These are phyloP conservation scores for Boletus huronensis DNA, from an alignment of 768 basidiomycete genomes.

Conservation along the genomic window DNA sequence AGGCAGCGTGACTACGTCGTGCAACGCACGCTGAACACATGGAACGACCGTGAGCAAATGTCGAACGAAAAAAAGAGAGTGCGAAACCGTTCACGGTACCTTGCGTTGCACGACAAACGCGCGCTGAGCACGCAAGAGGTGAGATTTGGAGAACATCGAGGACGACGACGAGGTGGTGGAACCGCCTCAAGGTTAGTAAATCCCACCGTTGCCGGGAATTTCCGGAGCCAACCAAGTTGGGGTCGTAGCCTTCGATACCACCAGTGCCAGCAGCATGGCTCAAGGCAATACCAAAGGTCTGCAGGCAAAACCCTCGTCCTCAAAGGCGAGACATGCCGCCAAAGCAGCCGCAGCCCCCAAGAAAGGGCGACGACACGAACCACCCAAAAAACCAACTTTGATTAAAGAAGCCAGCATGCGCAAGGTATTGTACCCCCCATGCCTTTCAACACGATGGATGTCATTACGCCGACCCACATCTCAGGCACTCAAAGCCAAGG, in stretches of 20 bases:
- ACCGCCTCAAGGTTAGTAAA: not conserved
- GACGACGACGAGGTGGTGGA: slow-evolving; percentile 12
- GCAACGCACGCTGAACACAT: slow-evolving; percentile 58
- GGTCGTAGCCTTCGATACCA: not conserved
- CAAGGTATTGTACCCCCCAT: slow-evolving; percentile 46
- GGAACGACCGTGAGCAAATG: not conserved
- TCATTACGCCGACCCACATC: not conserved
- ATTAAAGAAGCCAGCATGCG: slow-evolving; percentile 77
- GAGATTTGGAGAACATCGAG: slow-evolving; percentile 44
- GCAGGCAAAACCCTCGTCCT: slow-evolving; percentile 46
- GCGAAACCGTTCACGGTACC: slow-evolving; percentile 27
- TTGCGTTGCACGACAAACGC: slow-evolving; percentile 44
- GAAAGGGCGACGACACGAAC: slow-evolving; percentile 73
- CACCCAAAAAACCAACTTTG: slow-evolving; percentile 75
- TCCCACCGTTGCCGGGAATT: slow-evolving; percentile 22
- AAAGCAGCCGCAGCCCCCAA: slow-evolving; percentile 70
- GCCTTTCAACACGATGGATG: not conserved
- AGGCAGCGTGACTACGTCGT: slow-evolving; percentile 66
- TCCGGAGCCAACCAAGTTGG: slow-evolving; percentile 10
- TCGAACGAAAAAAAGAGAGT: not conserved
- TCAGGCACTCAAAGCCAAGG: slow-evolving; percentile 83
- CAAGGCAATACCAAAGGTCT: slow-evolving; percentile 88
- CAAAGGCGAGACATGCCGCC: slow-evolving; percentile 50
- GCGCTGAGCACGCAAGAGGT: slow-evolving; percentile 52
- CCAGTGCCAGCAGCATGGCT: slow-evolving; percentile 42